phyloP scores from a whole-genome alignment of 352 stramenopile genomes.

The Plasmopara halstedii region DNA sequence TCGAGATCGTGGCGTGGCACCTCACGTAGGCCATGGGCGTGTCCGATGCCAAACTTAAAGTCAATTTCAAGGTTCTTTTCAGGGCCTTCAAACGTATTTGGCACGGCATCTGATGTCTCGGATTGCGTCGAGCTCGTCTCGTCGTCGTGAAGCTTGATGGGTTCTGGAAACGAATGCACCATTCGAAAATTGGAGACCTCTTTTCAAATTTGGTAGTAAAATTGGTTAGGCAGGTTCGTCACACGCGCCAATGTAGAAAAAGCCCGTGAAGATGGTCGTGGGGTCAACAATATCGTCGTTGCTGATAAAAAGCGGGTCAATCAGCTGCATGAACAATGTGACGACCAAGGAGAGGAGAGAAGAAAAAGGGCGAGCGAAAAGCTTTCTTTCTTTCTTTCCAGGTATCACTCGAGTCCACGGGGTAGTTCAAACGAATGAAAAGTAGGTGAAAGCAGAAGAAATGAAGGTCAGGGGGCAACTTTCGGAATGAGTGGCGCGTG shows the following conservation, averaged over 20 bases:
- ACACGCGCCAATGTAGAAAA: conserved; percentile 87
- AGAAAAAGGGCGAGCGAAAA: conserved; percentile 6
- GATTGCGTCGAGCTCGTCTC: conserved; percentile 72
- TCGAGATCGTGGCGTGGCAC: conserved; percentile 88
- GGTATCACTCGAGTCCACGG: conserved; percentile 5
- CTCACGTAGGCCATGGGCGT: conserved; percentile 84
- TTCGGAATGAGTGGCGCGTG: conserved; percentile 20
- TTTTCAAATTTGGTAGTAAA: background rate
- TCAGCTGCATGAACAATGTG: conserved; percentile 76
- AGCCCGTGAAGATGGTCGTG: conserved; percentile 83
- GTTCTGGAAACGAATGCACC: conserved; percentile 54
- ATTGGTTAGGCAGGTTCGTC: conserved; percentile 82
- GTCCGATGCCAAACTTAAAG: conserved; percentile 75
- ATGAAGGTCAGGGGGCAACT: conserved; percentile 10
- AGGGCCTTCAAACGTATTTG: conserved; percentile 95
- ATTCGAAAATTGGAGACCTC: conserved; percentile 14
- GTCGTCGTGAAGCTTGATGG: conserved; percentile 57
- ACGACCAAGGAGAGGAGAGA: conserved; percentile 11
- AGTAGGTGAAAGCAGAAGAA: background rate
- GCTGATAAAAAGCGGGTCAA: conserved; percentile 58
- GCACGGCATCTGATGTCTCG: conserved; percentile 42
- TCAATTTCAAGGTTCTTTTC: conserved; percentile 97
- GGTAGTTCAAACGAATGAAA: background rate
- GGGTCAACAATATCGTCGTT: conserved; percentile 85
- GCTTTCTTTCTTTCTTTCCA: conserved; percentile 17